phyloP scores from a whole-genome alignment of 1,284 basidiomycete genomes.

The Sanguinoderma infundibulare region DNA sequence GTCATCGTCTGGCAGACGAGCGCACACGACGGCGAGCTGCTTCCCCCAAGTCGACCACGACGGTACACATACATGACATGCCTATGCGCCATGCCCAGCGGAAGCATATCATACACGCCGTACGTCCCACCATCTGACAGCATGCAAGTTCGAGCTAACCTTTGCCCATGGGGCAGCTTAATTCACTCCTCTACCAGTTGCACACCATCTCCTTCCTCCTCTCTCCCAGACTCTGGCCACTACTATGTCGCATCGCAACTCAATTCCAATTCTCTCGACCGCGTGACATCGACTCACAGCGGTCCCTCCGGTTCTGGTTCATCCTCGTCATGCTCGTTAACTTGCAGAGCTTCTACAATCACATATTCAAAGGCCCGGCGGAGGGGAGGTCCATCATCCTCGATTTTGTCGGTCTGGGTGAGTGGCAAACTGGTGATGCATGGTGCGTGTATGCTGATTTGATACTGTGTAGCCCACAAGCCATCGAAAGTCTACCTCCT shows the following conservation, averaged over 20 bases:
- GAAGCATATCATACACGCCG: conserved; percentile 75
- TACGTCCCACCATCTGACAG: conserved; percentile 39
- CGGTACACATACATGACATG: conserved; percentile 60
- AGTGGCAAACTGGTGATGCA: conserved; percentile 31
- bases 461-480: conserved; percentile 57
- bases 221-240: conserved; percentile 64
- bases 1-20: conserved; percentile 2
- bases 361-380: conserved; percentile 52
- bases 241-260: conserved; percentile 56
- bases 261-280: conserved; percentile 71
- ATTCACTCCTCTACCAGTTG: conserved; percentile 71
- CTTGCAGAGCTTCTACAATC: conserved; percentile 60
- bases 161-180: conserved; percentile 50
- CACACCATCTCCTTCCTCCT: conserved; percentile 76
- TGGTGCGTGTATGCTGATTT: too few relatives aligned
- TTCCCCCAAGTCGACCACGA: conserved; percentile 12
- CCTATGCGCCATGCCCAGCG: conserved; percentile 74
- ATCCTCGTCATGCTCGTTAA: conserved; percentile 62
- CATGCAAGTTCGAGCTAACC: not conserved
- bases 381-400: conserved; percentile 66
- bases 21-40: conserved; percentile 18
- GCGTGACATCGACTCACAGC: conserved; percentile 60
- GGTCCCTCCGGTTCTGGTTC: conserved; percentile 69
- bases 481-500: conserved; percentile 69
- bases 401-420: conserved; percentile 79